A percentile compares a stretch with the other conserved stretches of the same genome.
Conservation (phyloP, 2,329 filamentous ascomycete species). For the Teratosphaeria epicoccoides region DNA sequence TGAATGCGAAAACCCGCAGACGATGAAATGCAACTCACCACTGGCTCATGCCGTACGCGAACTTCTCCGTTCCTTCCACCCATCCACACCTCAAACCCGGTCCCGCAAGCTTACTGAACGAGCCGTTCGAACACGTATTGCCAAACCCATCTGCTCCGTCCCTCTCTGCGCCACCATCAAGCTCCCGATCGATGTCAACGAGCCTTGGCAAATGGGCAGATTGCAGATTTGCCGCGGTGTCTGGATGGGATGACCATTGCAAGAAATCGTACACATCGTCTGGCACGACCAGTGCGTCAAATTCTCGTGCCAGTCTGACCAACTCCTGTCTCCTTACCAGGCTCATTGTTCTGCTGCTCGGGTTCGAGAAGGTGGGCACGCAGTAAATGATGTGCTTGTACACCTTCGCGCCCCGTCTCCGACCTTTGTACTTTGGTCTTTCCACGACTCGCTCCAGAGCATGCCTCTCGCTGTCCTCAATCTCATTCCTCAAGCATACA, state of each 20-base stretch:
- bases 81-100: slow-evolving; percentile 82
- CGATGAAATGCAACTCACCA: slow-evolving; percentile 34
- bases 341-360: slow-evolving; percentile 73
- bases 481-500: slow-evolving; percentile 42
- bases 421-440: slow-evolving; percentile 38
- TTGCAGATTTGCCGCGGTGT: slow-evolving; percentile 1
- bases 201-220: slow-evolving; percentile 55
- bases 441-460: slow-evolving; percentile 16
- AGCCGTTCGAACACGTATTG: slow-evolving; percentile 74
- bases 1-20: too few relatives aligned
- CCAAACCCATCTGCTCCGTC: slow-evolving; percentile 54
- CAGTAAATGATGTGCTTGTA: slow-evolving; percentile 80
- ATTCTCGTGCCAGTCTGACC: slow-evolving; percentile 63
- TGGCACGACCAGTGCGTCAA: slow-evolving; percentile 71
- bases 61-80: slow-evolving; percentile 60
- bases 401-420: slow-evolving; percentile 56
- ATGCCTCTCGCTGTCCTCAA: slow-evolving; percentile 40
- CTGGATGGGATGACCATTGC: slow-evolving; percentile 52
- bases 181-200: slow-evolving; percentile 62
- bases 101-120: slow-evolving; percentile 77
- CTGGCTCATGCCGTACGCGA: slow-evolving; percentile 50
- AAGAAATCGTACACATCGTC: slow-evolving; percentile 95
- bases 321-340: slow-evolving; percentile 55
- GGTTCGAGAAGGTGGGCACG: slow-evolving; percentile 83
- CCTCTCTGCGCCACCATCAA: slow-evolving; percentile 47